Base-by-base conservation (phyloP, 2,329 filamentous ascomycete species). In the Apiospora aurea region DNA sequence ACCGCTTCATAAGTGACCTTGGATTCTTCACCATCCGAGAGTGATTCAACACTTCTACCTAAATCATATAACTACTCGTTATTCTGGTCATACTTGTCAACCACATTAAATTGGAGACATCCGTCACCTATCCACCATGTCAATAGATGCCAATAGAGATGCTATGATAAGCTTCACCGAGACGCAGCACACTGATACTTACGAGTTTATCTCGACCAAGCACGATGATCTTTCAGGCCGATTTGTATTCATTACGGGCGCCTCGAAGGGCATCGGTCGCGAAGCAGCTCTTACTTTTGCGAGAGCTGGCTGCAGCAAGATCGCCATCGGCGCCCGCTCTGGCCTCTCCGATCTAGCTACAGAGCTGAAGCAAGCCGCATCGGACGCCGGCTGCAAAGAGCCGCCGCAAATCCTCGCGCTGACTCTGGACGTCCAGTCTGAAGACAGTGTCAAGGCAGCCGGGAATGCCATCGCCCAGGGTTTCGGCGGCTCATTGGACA, bases 171-270 rank as follows among this genome's bases (percentile, higher is more conserved):
- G 18, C 21, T 78, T 77, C 69, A 76, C 72, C 18, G 70, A 72
- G 24, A 74, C 69, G 11, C 41, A 11, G 53, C 18, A 38, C 68
- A 38, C 29, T 71, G 80, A 82, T 67, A 82, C 78, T 18, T 82
- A 82, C 69, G 77, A 80, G 1, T 76, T 73, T 4, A 81, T 81
- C 29, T 78, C 80, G 69, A 69, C 80, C 1, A 24, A 75, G 11
- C 78, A 80, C 24, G 70, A 61, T n/a, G 70, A 70, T 13, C 69
- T 81, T n/a, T 76, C 71, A n/a, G 80, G 80, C 1, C 79, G 78
- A 46, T 76, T 75, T 2, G 80, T 83, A 26, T 80, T 83, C 71
- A 78, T 84, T 67, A 83, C 75, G 34, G 82, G 82, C 3, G 82
- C 81, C 2, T 79, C 78, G 7, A 78, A 77, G 24, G 82, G 82